Evolutionary conservation across 2,329 filamentous ascomycete genomes (phyloP).

Genomic region (Diplocarpon mali): DNA sequence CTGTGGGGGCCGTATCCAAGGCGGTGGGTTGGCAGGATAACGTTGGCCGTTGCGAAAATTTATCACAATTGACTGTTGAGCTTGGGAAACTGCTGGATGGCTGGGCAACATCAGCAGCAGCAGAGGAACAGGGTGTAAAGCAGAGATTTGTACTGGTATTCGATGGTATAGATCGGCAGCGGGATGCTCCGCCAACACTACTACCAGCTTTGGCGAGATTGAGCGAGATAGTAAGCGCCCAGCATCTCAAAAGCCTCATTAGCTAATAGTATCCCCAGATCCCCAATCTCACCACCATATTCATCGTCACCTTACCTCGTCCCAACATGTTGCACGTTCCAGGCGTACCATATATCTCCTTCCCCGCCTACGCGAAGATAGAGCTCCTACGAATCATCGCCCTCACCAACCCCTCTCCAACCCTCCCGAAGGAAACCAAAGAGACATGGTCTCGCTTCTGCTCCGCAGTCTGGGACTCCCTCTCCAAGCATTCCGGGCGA

Average conservation of each 20-base stretch:
- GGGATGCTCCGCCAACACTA: conserved; percentile 68
- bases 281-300: conserved; percentile 62
- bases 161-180: conserved; percentile 76
- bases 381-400: conserved; percentile 71
- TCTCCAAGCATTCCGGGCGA: conserved; percentile 69
- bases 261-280: conserved; percentile 43
- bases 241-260: background rate
- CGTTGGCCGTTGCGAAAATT: conserved; percentile 62
- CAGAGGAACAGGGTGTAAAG: conserved; percentile 20
- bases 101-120: conserved; percentile 13
- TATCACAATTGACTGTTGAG: conserved; percentile 66
- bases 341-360: conserved; percentile 66
- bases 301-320: conserved; percentile 64
- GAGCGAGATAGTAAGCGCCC: conserved; percentile 58
- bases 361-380: conserved; percentile 71
- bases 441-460: conserved; percentile 75
- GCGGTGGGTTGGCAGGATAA: conserved; percentile 38
- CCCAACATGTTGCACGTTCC: conserved; percentile 58
- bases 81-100: conserved; percentile 48
- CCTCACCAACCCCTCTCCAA: conserved; percentile 34
- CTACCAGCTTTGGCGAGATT: conserved; percentile 72
- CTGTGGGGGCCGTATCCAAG: conserved; percentile 46
- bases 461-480: conserved; percentile 74
- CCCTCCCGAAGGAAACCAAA: conserved; percentile 42
- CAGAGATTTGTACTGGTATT: conserved; percentile 69